Base-by-base conservation (phyloP, 2,329 filamentous ascomycete genomes). In the Sarocladiaceae sp. region DNA sequence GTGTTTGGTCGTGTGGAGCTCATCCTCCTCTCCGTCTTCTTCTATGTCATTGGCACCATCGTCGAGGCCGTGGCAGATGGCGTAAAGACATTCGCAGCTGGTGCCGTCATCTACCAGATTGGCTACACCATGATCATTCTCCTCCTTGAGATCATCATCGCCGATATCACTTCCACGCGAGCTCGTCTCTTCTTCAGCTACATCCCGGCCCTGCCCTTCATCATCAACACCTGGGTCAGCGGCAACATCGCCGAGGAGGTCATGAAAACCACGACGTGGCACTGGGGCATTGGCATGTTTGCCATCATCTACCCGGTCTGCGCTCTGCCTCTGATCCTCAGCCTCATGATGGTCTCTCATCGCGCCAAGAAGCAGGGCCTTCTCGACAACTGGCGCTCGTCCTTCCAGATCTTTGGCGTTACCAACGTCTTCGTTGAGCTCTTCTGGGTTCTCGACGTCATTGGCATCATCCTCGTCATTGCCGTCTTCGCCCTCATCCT, bases 241-340 rank as follows among this genome's bases (percentile, higher is more conserved):
- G 80, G 80, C 20, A 67, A 82, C 51, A 61, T 83, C 33, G 66
- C 74, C 3, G 47, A 53, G 3, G 63, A 70, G 0, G 74, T 81
- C 2, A 58, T 81, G 2, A 53, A 46, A 1, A 52, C 48, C 12
- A 76, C 73, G 0, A 68, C 61, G 6, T 83, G 80, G 80, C 61
- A 69, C 47, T 82, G 78, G 78, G 80, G 79, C 24, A 70, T 80
- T 24, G 79, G 77, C 52, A 82, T 83, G 78, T 83, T 74, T 67
- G 68, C 65, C 49, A 77, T 83, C 57, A 80, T 82, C 48, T 82
- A 78, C 57, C 71, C 78, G 3, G 68, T 75, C 18, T 77, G 73
- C 55, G 63, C 74, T 3, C 50, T 81, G 9, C 78, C 80, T 2
- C 67, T 83, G 39, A 64, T 83, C 53, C 49, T 69, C 31, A 70